phyloP scores from a whole-genome alignment of 768 basidiomycete genomes.

The Tremella fuciformis region DNA sequence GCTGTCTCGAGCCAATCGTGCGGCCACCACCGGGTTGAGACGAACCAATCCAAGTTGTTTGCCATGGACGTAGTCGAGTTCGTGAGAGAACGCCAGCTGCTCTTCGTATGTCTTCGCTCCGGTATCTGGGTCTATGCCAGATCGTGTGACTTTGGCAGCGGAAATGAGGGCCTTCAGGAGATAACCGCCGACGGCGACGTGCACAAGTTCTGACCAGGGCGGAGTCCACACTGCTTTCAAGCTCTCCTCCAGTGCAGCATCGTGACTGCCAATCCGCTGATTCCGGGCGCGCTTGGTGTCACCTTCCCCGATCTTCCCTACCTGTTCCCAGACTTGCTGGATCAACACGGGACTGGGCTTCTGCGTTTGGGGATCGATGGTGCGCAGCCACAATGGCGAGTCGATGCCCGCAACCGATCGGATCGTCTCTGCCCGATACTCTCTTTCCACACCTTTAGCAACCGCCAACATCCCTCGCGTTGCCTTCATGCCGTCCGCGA shows the following conservation, averaged over 20 bases:
- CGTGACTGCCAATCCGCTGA: neutral
- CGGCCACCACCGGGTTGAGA: conserved; percentile 74
- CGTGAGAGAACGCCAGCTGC: conserved; percentile 87
- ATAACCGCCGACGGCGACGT: conserved; percentile 75
- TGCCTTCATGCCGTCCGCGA: conserved; percentile 84
- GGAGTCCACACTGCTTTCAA: conserved; percentile 50
- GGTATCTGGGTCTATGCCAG: conserved; percentile 58
- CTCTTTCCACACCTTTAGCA: conserved; percentile 80
- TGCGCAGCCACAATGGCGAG: conserved; percentile 37
- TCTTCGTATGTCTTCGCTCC: conserved; percentile 67
- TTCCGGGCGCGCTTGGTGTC: neutral
- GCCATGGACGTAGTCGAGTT: conserved; percentile 90
- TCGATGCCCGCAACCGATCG: conserved; percentile 54
- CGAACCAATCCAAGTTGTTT: conserved; percentile 88
- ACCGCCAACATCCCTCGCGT: conserved; percentile 73
- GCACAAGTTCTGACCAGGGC: conserved; percentile 73
- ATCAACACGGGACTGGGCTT: conserved; percentile 30
- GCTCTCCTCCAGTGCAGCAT: neutral
- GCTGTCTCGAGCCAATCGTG: conserved; percentile 71
- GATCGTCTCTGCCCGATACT: conserved; percentile 77
- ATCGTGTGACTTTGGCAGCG: conserved; percentile 70
- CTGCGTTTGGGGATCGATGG: conserved; percentile 39
- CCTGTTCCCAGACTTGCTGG: conserved; percentile 26
- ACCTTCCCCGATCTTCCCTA: conserved; percentile 22
- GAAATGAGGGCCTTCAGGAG: conserved; percentile 81